phyloP scores from a whole-genome alignment of 441 rosid species.

The Cnidoscolus chayamansa region DNA sequence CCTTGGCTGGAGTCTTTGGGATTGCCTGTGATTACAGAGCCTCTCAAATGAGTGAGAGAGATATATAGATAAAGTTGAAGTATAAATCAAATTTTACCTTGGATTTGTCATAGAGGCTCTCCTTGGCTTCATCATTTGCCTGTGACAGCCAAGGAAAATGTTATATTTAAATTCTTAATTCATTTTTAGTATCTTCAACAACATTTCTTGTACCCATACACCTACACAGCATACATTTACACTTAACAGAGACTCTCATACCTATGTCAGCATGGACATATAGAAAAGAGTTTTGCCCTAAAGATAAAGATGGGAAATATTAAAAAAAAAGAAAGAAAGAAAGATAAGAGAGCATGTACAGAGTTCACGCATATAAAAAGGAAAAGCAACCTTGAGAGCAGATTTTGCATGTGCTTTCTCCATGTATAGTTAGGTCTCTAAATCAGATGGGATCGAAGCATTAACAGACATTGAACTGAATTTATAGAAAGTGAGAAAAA shows the following conservation, averaged over 20 bases:
- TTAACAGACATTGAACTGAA: conserved; percentile 8
- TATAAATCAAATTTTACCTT: conserved; percentile 18
- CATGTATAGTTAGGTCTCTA: conserved; percentile 24
- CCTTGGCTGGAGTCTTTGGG: conserved; percentile 46
- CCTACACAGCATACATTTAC: not conserved
- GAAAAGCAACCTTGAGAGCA: conserved; percentile 44
- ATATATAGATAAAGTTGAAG: not conserved
- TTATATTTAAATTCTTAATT: too few relatives aligned
- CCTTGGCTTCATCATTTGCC: conserved; percentile 47
- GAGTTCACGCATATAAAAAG: too few relatives aligned
- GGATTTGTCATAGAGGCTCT: conserved; percentile 23
- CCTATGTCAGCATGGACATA: too few relatives aligned
- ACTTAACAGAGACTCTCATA: too few relatives aligned
- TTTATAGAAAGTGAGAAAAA: conserved; percentile 24
- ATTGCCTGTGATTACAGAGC: conserved; percentile 21
- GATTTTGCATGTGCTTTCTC: conserved; percentile 59
- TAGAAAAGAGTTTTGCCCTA: too few relatives aligned
- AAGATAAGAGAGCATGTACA: too few relatives aligned
- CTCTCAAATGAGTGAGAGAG: too few relatives aligned
- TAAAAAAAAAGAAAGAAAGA: too few relatives aligned
- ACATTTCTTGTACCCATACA: not conserved
- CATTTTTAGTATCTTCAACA: too few relatives aligned
- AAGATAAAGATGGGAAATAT: too few relatives aligned
- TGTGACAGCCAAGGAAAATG: conserved; percentile 15
- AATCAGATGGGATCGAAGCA: not conserved